A percentile compares a stretch with the other conserved stretches of the same genome.
These are phyloP conservation scores for Viola pubescens DNA, from an alignment of 441 rosid genomes.

Conservation along the genomic window DNA sequence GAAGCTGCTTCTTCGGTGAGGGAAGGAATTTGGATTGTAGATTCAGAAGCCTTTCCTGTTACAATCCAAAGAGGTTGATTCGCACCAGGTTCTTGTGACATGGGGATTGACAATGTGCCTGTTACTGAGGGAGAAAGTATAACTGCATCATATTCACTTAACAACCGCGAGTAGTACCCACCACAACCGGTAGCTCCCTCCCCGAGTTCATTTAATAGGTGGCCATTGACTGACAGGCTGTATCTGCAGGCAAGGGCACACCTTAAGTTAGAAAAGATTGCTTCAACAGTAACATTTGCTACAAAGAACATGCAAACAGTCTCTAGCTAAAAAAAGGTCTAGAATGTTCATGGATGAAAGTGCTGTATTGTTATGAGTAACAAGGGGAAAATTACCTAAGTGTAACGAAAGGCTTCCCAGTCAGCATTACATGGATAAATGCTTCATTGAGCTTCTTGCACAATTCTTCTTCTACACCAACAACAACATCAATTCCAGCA, in stretches of 20 bases:
- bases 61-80: conserved; percentile 58
- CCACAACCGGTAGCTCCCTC: conserved; percentile 43
- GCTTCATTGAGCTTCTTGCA: conserved; percentile 80
- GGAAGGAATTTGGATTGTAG: conserved; percentile 24
- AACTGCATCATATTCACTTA: conserved; percentile 75
- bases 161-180: conserved; percentile 76
- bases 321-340: background rate
- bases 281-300: too few species aligned
- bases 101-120: conserved; percentile 29
- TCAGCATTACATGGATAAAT: conserved; percentile 61
- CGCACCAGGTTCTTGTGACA: conserved; percentile 57
- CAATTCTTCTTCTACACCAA: conserved; percentile 65
- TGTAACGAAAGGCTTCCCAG: conserved; percentile 59
- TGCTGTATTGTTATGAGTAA: background rate
- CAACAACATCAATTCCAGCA: conserved; percentile 70
- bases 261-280: conserved; percentile 2
- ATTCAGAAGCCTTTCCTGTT: conserved; percentile 25
- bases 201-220: conserved; percentile 48
- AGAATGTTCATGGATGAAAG: background rate
- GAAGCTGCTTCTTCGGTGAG: conserved; percentile 31
- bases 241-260: conserved; percentile 37
- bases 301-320: background rate
- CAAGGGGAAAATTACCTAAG: conserved; percentile 37
- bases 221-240: conserved; percentile 67
- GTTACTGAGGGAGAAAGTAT: conserved; percentile 46